These are phyloP conservation scores for Scenedesmus sp. DNA, from an alignment of 163 green algal species.

Conservation along the genomic window DNA sequence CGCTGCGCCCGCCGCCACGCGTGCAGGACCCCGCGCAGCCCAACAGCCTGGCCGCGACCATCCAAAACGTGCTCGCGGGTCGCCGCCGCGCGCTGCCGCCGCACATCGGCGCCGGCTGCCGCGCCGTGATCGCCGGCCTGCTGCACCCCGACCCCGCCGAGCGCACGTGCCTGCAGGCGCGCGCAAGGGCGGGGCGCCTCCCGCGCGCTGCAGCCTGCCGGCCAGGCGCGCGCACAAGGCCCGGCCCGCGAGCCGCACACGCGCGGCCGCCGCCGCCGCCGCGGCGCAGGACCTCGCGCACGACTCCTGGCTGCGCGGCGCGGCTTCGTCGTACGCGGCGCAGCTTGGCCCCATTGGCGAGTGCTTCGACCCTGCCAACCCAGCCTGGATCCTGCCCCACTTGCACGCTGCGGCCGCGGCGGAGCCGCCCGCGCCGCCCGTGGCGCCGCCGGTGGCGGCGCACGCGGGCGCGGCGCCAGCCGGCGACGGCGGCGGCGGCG, in stretches of 20 bases:
- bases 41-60: conserved; percentile 75
- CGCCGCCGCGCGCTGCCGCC: conserved; percentile 66
- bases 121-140: conserved; percentile 66
- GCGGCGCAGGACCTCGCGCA: conserved; percentile 7
- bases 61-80: conserved; percentile 78
- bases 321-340: conserved; percentile 3
- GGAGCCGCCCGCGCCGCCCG: too few relatives aligned
- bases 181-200: too few relatives aligned
- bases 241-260: background rate
- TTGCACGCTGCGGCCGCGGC: too few relatives aligned
- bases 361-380: conserved; percentile 19
- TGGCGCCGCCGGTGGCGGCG: too few relatives aligned
- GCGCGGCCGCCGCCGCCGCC: background rate
- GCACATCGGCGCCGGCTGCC: conserved; percentile 61
- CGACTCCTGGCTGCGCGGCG: conserved; percentile 10
- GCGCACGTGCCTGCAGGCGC: conserved; percentile 65
- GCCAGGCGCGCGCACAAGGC: background rate
- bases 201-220: background rate
- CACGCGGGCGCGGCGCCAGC: too few relatives aligned
- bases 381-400: too few relatives aligned
- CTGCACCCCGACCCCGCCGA: conserved; percentile 59
- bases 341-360: conserved; percentile 1
- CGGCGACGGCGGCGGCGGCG: too few relatives aligned
- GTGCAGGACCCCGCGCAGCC: conserved; percentile 74
- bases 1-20: background rate